These are phyloP conservation scores for Umbilicus rupestris DNA, from an alignment of 164 flowering plant species.

Conservation along the genomic window DNA sequence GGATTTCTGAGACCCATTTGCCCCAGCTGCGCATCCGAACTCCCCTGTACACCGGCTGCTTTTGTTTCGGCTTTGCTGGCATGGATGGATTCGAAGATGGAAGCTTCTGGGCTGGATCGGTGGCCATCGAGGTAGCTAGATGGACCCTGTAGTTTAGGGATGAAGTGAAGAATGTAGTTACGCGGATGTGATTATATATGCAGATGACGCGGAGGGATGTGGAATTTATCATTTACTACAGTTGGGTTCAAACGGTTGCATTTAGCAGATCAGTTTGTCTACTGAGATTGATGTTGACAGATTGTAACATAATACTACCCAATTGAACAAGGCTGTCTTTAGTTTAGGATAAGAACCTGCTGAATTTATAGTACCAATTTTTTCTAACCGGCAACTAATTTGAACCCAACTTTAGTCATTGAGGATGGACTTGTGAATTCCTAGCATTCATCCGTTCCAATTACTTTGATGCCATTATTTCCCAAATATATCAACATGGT, in stretches of 20 bases:
- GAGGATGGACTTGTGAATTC: too few relatives aligned
- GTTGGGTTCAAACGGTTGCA: slow-evolving; percentile 7
- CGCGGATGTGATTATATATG: not conserved
- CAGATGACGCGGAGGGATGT: not conserved
- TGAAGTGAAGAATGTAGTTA: not conserved
- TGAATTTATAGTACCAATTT: too few relatives aligned
- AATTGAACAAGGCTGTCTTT: not conserved
- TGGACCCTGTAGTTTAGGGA: not conserved
- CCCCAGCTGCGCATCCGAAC: slow-evolving; percentile 5
- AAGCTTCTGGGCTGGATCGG: not conserved
- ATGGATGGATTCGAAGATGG: not conserved
- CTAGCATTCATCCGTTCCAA: too few relatives aligned
- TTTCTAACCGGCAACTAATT: too few relatives aligned
- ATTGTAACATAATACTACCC: not conserved
- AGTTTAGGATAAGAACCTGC: too few relatives aligned
- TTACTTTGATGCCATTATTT: too few relatives aligned
- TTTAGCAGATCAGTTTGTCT: not conserved
- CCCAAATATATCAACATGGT: too few relatives aligned
- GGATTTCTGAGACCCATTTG: slow-evolving; percentile 6
- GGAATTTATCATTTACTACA: not conserved
- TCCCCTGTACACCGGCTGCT: not conserved
- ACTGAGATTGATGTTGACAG: not conserved
- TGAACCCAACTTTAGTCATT: too few relatives aligned
- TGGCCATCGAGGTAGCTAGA: not conserved
- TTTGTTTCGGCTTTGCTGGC: not conserved